A percentile compares a stretch with the other conserved stretches of the same genome.
Conservation (phyloP, 805 yeast species). For the Maudiozyma barnettii region DNA sequence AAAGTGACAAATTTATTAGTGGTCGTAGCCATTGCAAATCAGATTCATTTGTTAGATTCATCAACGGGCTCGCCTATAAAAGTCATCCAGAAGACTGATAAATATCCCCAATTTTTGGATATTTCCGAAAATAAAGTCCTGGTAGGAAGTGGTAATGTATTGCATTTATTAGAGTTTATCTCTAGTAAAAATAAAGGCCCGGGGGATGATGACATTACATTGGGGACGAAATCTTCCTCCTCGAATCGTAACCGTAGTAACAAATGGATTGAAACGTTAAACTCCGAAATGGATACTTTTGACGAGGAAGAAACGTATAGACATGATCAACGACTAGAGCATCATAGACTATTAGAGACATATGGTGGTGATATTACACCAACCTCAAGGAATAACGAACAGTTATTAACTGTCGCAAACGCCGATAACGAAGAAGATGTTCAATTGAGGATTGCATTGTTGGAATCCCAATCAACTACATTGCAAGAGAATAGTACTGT, state of each 20-base stretch:
- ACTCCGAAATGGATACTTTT: slow-evolving; percentile 20
- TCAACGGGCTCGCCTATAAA: slow-evolving; percentile 24
- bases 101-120: slow-evolving; percentile 22
- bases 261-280: slow-evolving; percentile 25
- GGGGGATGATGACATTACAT: not conserved
- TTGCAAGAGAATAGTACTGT: slow-evolving; percentile 1
- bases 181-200: slow-evolving; percentile 3
- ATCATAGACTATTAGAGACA: slow-evolving; percentile 13
- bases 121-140: slow-evolving; percentile 27
- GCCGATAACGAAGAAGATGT: slow-evolving; percentile 23
- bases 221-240: not conserved
- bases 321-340: slow-evolving; percentile 10
- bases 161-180: slow-evolving; percentile 24
- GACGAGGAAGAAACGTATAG: slow-evolving; percentile 20
- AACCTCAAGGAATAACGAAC: slow-evolving; percentile 12
- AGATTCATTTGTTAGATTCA: slow-evolving; percentile 23
- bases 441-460: slow-evolving; percentile 26
- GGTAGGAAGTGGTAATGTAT: slow-evolving; percentile 22
- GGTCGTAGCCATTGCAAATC: slow-evolving; percentile 24
- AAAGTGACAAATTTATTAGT: slow-evolving; percentile 25
- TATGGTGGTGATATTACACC: slow-evolving; percentile 23
- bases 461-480: slow-evolving; percentile 22
- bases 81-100: slow-evolving; percentile 25
- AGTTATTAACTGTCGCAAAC: not conserved
- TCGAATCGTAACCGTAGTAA: slow-evolving; percentile 10